These are phyloP conservation scores for Peltaster fructicola DNA, from an alignment of 2,329 filamentous ascomycete species.

Conservation along the genomic window DNA sequence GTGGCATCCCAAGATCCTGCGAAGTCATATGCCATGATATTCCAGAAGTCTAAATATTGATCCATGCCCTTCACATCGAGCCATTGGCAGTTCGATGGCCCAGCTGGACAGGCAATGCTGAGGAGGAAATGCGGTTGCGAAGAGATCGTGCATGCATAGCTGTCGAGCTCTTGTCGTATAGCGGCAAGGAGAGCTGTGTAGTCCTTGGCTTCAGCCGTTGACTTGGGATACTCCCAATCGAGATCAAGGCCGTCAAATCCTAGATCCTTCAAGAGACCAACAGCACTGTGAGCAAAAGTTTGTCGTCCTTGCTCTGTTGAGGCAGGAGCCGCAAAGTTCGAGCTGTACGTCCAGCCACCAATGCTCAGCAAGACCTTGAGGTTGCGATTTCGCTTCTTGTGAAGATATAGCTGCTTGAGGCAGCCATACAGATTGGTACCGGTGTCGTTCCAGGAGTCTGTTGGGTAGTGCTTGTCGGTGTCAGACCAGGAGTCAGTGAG, in stretches of 20 bases:
- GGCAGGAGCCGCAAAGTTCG: conserved; percentile 56
- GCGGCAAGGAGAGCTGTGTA: conserved; percentile 20
- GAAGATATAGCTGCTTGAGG: conserved; percentile 54
- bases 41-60: conserved; percentile 27
- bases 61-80: conserved; percentile 22
- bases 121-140: conserved; percentile 22
- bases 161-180: conserved; percentile 21
- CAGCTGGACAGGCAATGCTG: conserved; percentile 25
- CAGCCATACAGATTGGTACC: conserved; percentile 60
- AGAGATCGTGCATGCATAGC: conserved; percentile 19
- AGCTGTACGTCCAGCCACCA: conserved; percentile 63
- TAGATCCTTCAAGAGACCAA: conserved; percentile 57
- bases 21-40: conserved; percentile 32
- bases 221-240: conserved; percentile 30
- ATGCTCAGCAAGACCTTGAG: conserved; percentile 67
- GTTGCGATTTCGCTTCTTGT: conserved; percentile 58
- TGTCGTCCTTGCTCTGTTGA: conserved; percentile 42
- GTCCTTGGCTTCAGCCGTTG: conserved; percentile 21
- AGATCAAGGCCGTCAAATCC: conserved; percentile 45
- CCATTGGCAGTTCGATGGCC: conserved; percentile 23
- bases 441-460: conserved; percentile 44
- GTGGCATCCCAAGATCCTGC: conserved; percentile 58
- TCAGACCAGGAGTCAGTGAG: conserved; percentile 53
- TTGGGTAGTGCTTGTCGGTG: conserved; percentile 45
- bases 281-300: conserved; percentile 51